Evolutionary conservation across 2,329 filamentous ascomycete genomes (phyloP), one percentile per base, ranked within the genome.

Genomic region (Trichoderma endophyticum): DNA sequence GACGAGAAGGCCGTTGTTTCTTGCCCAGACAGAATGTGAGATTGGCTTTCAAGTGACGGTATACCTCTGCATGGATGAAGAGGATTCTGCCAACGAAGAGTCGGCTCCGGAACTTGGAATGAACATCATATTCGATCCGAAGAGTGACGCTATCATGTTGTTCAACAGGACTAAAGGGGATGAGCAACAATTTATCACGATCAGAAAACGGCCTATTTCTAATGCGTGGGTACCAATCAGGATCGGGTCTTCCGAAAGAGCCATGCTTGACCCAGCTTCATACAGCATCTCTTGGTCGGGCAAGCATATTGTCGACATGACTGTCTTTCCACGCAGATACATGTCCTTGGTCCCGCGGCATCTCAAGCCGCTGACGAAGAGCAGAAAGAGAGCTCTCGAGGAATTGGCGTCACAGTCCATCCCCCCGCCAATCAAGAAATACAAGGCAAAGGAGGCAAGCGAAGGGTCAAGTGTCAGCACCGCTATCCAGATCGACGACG

Each of bases 191-290:
- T n/a, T n/a, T 1, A 43, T 43, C 39, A n/a, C 39, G 0, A 1
- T n/a, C 39, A 43, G 0, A 43, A 43, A 3, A 43, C 18, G 0
- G 39, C 15, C 0, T 43, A 0, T 0, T 43, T 9, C 39, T 43
- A 0, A 0, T 43, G 15, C 0, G 39, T 0, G 0, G 39, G 39
- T 0, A 4, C 18, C 39, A 9, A 43, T 3, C 39, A 43, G 39
- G 39, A 43, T 43, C 39, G 39, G 0, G 39, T 43, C 39, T 4
- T 43, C 0, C 9, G 39, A 43, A 43, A 0, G 39, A 43, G 39
- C 39, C 39, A 43, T 43, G 39, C 39, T 43, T 43, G 39, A 0
- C 0, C 39, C 39, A 7, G 39, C 39, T 0, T 9, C 7, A 43
- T 43, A 43, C 39, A 43, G 39, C 39, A 43, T 43, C 39, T 43